Evolutionary conservation across 2,329 filamentous ascomycete species (phyloP), one percentile per base, ranked within the genome.

Genomic region (Zasmidium cellare): DNA sequence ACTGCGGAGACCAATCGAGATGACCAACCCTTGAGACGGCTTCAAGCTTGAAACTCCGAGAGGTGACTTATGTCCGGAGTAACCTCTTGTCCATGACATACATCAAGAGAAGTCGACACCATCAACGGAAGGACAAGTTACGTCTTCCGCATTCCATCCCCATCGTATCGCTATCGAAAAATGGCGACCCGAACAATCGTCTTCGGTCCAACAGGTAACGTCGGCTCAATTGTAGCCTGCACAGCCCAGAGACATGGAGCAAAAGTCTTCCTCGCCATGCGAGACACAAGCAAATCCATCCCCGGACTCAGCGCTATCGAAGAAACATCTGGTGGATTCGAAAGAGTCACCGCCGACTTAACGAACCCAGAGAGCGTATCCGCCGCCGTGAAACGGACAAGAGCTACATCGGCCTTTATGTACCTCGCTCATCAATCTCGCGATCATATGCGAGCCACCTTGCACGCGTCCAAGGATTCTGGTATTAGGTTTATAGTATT

Each of bases 201-300:
- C 53, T 83, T 83, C 60, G 80, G 81, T 19, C 74, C 81, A 16
- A 80, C 80, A 12, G 81, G 81, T 46, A 65, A 65, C 9, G 75
- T 82, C 28, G 81, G 75, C 50, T 75, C 75, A 19, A 65, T 67
- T 6, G 70, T 73, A 2, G 80, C 80, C 3, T 69, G 63, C 16
- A 69, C 70, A 24, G 78, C 79, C 25, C 69, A 71, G 9, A 56
- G 71, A 31, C 71, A 69, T 28, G 79, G 78, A 16, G 75, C 76
- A 35, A 76, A 75, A 24, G 78, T 83, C 3, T 69, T 70, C 47
- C 75, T 84, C 1, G 80, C 78, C 1, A 77, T 83, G 76, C 75
- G 80, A 14, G 72, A 82, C 67, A 63, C 73, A 3, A 58, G 60
- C 22, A 83, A 83, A 61, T 14, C 71, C 3, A 77, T 81, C 31